Conservation (phyloP, 176 grass and related monocot genomes). For the Cocos nucifera region DNA sequence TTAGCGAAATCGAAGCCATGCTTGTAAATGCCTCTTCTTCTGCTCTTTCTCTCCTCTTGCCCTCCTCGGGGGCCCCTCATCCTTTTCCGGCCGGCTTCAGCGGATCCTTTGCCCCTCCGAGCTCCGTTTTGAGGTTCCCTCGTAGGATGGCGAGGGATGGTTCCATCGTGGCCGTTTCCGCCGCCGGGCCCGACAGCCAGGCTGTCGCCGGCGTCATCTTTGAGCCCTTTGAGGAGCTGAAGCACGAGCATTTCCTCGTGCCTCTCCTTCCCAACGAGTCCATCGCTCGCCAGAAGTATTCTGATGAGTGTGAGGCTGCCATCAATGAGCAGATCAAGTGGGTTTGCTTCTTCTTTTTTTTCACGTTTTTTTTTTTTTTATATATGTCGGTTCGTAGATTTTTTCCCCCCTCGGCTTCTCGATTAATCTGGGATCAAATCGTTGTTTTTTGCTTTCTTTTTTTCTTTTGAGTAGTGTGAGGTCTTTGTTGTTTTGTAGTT, state of each 20-base stretch:
- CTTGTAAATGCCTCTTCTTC: constrained; percentile 25
- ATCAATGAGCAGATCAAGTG: constrained; percentile 94
- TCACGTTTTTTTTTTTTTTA: neutral
- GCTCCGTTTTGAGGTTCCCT: constrained; percentile 4
- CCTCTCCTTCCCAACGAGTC: constrained; percentile 41
- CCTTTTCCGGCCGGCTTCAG: neutral
- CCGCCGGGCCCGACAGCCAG: constrained; percentile 27
- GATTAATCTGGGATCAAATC: neutral
- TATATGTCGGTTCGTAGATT: neutral
- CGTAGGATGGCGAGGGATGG: constrained; percentile 6
- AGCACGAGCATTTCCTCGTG: constrained; percentile 54
- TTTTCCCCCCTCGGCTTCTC: neutral
- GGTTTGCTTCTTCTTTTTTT: neutral
- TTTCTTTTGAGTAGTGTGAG: neutral
- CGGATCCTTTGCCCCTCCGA: neutral
- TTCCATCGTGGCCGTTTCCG: neutral
- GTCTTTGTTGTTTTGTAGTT: neutral
- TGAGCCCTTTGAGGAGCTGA: constrained; percentile 80
- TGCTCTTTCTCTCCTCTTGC: neutral
- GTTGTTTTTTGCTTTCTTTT: neutral
- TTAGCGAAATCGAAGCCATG: neutral
- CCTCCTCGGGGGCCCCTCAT: neutral
- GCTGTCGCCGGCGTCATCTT: constrained; percentile 52
- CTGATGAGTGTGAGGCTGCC: constrained; percentile 60
- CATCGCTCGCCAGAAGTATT: constrained; percentile 58